Conservation (phyloP, 108 stramenopile genomes). For the Nannochloropsis oceanica region DNA sequence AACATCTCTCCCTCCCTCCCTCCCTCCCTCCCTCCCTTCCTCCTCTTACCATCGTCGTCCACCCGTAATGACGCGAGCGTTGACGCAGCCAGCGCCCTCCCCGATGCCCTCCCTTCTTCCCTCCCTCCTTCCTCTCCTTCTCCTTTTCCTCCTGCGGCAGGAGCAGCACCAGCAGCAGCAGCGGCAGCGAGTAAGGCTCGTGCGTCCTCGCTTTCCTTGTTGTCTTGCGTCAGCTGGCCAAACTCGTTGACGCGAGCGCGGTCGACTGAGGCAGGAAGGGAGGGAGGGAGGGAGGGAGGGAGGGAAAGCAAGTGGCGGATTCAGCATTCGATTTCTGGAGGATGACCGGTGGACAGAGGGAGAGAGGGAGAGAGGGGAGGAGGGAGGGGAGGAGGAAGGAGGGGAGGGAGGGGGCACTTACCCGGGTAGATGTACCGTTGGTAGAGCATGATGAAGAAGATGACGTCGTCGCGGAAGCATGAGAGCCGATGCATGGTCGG, state of each 20-base stretch:
- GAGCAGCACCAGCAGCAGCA: not conserved
- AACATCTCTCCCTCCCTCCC: not conserved
- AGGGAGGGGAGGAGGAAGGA: not conserved
- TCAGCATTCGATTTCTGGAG: not conserved
- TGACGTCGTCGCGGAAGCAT: conserved; percentile 62
- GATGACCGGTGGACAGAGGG: not conserved
- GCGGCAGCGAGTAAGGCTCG: not conserved
- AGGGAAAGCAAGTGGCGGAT: not conserved
- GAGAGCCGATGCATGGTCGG: conserved; percentile 69
- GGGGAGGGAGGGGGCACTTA: not conserved
- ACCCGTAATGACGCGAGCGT: too few relatives aligned
- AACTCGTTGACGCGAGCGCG: conserved; percentile 49
- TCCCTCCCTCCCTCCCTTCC: not conserved
- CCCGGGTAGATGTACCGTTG: conserved; percentile 71
- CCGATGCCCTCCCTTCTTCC: not conserved
- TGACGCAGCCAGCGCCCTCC: too few relatives aligned
- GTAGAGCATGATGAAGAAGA: conserved; percentile 67
- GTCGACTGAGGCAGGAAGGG: conserved; percentile 26
- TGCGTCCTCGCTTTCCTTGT: not conserved
- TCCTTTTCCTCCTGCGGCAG: not conserved
- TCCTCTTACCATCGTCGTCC: too few relatives aligned
- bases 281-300: not conserved
- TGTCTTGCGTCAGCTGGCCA: conserved; percentile 25
- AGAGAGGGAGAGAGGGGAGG: not conserved
- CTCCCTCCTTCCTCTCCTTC: not conserved